Evolutionary conservation across 2,329 filamentous ascomycete species (phyloP).

Genomic region (Aspergillus terreus): DNA sequence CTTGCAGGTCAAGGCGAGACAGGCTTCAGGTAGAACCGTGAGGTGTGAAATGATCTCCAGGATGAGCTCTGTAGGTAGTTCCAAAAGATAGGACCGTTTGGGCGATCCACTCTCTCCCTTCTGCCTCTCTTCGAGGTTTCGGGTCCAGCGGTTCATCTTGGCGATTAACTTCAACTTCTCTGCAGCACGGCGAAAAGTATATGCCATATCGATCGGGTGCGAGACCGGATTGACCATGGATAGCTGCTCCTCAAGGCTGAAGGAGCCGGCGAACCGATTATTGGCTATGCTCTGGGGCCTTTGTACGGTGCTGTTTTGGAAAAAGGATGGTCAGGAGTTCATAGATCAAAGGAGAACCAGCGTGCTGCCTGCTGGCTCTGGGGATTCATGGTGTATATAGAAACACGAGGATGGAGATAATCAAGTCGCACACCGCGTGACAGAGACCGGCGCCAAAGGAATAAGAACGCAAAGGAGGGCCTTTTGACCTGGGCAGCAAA

Average conservation of each 20-base stretch:
- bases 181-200: conserved; percentile 27
- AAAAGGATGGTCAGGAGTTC: conserved; percentile 8
- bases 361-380: conserved; percentile 11
- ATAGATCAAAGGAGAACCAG: conserved; percentile 13
- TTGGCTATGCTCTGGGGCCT: neutral
- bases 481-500: conserved; percentile 29
- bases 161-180: conserved; percentile 27
- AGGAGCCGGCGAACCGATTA: neutral
- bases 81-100: conserved; percentile 30
- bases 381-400: conserved; percentile 24
- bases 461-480: conserved; percentile 10
- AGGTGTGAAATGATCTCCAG: conserved; percentile 36
- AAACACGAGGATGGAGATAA: conserved; percentile 5
- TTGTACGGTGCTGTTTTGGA: neutral
- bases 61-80: conserved; percentile 36
- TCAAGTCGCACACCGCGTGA: conserved; percentile 23
- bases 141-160: conserved; percentile 27
- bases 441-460: conserved; percentile 10
- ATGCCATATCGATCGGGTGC: conserved; percentile 21
- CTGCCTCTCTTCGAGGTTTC: conserved; percentile 13
- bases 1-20: conserved; percentile 37
- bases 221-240: conserved; percentile 15
- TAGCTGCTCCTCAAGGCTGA: neutral
- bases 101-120: conserved; percentile 11
- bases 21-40: conserved; percentile 31